phyloP scores from a whole-genome alignment of 441 rosid genomes.

The Aleurites moluccanus region DNA sequence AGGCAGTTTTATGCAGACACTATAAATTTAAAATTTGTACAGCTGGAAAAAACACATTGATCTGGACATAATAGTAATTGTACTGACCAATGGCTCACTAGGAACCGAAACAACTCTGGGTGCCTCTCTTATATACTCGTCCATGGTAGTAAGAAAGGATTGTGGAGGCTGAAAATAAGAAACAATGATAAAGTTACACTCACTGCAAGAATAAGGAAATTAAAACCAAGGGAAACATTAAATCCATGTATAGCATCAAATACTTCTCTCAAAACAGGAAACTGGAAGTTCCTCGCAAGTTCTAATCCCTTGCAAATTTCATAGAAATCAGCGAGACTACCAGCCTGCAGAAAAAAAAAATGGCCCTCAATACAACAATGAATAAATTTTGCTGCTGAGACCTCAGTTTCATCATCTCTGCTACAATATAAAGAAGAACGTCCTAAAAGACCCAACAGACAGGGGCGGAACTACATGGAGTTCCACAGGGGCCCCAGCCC shows the following conservation, averaged over 20 bases:
- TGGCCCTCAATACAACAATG: background rate
- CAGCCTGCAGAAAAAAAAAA: conserved; percentile 58
- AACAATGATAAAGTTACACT: background rate
- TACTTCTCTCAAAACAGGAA: conserved; percentile 95
- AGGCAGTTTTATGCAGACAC: background rate
- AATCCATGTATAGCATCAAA: conserved; percentile 16
- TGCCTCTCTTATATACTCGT: conserved; percentile 96
- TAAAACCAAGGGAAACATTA: conserved; percentile 16
- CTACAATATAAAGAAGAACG: background rate
- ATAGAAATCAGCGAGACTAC: conserved; percentile 83
- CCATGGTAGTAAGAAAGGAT: conserved; percentile 93
- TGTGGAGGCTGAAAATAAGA: conserved; percentile 76
- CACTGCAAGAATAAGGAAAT: conserved; percentile 4
- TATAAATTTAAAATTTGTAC: conserved; percentile 1
- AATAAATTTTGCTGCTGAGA: background rate
- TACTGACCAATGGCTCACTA: conserved; percentile 82
- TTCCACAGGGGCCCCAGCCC: no score
- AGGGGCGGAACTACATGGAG: no score
- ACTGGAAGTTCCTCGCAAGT: conserved; percentile 97
- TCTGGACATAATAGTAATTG: conserved; percentile 13
- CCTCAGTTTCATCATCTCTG: background rate
- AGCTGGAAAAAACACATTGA: conserved; percentile 1
- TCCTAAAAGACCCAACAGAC: background rate
- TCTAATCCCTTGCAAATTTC: conserved; percentile 95
- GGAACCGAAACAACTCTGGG: conserved; percentile 82